Conservation (phyloP, 2,329 filamentous ascomycete genomes). For the Curvularia lunata region DNA sequence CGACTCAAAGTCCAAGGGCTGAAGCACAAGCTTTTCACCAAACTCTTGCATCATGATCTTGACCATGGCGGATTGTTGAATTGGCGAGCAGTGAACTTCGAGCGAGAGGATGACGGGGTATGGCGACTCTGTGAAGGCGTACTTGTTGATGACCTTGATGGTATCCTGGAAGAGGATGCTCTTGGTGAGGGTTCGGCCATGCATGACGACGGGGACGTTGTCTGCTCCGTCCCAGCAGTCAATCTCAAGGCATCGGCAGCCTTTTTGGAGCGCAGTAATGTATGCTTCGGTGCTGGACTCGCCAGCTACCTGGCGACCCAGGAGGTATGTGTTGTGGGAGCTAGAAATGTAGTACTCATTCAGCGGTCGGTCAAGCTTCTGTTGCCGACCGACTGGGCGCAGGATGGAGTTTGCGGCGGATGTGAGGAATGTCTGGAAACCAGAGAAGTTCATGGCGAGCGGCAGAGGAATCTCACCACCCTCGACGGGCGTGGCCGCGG, state of each 20-base stretch:
- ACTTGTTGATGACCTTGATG: constrained; percentile 91
- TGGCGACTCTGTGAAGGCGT: constrained; percentile 85
- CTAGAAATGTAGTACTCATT: constrained; percentile 99
- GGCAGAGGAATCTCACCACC: constrained; percentile 50
- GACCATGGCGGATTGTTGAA: constrained; percentile 87
- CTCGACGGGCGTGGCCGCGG: constrained; percentile 50
- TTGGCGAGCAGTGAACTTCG: constrained; percentile 86
- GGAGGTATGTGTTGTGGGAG: constrained; percentile 96
- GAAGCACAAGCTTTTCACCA: constrained; percentile 76
- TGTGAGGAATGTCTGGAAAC: constrained; percentile 67
- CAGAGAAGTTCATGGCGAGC: constrained; percentile 74
- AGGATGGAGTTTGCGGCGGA: constrained; percentile 69
- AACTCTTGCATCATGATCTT: constrained; percentile 87
- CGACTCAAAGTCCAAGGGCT: constrained; percentile 72
- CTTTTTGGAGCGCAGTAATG: constrained; percentile 83
- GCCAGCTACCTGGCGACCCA: constrained; percentile 87
- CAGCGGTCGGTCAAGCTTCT: constrained; percentile 78
- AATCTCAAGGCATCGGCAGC: constrained; percentile 94
- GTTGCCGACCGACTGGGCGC: constrained; percentile 64
- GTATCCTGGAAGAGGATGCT: constrained; percentile 90
- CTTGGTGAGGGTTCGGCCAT: constrained; percentile 87
- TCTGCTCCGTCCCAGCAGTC: constrained; percentile 97
- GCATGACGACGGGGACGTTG: constrained; percentile 86
- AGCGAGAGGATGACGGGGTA: constrained; percentile 94
- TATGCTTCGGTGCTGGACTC: constrained; percentile 95